phyloP scores from a whole-genome alignment of 768 basidiomycete genomes.

The Melanogaster broomeanus region DNA sequence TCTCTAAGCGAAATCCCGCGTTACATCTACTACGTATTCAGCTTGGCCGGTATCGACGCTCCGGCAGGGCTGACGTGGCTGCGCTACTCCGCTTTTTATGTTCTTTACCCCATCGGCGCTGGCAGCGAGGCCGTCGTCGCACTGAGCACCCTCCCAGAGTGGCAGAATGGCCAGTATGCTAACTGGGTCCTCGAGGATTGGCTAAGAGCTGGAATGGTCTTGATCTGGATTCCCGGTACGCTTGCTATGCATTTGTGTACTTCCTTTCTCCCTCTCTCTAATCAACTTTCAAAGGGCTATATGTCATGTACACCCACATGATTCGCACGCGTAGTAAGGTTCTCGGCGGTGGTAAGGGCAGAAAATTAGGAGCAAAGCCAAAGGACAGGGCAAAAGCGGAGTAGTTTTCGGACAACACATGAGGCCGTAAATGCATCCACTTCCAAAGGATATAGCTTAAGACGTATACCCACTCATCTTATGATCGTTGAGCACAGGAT shows the following conservation, averaged over 20 bases:
- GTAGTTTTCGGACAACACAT: conserved; percentile 1
- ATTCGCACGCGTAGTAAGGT: conserved; percentile 56
- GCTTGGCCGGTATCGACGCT: conserved; percentile 50
- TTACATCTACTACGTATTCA: conserved; percentile 82
- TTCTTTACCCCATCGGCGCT: conserved; percentile 94
- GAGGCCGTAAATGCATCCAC: conserved; percentile 13
- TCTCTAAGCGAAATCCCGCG: conserved; percentile 88
- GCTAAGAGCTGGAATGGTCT: conserved; percentile 59
- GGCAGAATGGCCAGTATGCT: conserved; percentile 41
- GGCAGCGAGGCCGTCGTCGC: conserved; percentile 86
- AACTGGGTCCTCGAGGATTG: conserved; percentile 61
- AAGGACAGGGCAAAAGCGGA: conserved; percentile 29
- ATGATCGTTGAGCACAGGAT: too few relatives aligned
- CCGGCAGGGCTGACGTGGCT: conserved; percentile 68
- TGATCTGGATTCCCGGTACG: conserved; percentile 89
- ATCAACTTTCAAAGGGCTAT: conserved; percentile 39
- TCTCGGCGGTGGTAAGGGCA: conserved; percentile 39
- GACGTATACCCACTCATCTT: not conserved
- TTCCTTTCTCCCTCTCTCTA: not conserved
- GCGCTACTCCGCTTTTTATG: conserved; percentile 92
- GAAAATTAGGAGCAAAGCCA: conserved; percentile 36
- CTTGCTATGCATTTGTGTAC: not conserved
- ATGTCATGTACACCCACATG: conserved; percentile 63
- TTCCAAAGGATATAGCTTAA: not conserved
- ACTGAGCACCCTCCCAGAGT: conserved; percentile 68